Evolutionary conservation across 305 asterid species (phyloP).

Genomic region (Solanum aculeatissimum): DNA sequence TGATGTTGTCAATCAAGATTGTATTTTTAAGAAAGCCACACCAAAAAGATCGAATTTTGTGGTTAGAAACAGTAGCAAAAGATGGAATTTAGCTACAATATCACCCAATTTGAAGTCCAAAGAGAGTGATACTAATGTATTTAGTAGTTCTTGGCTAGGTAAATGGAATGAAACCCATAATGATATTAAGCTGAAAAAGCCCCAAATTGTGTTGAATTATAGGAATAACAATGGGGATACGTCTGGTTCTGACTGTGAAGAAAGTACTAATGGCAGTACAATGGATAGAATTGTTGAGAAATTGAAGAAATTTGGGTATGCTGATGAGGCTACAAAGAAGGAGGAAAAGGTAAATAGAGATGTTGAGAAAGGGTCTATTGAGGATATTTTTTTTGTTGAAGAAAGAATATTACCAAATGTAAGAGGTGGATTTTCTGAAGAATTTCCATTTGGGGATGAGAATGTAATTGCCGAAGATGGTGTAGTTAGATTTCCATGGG

Average conservation of each 20-base stretch:
- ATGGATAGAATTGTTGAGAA: conserved; percentile 91
- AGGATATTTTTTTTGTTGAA: conserved; percentile 74
- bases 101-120: conserved; percentile 5
- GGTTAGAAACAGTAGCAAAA: conserved; percentile 10
- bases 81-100: conserved; percentile 7
- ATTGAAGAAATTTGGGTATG: conserved; percentile 78
- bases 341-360: conserved; percentile 16
- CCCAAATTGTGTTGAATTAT: conserved; percentile 37
- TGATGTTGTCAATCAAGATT: background rate
- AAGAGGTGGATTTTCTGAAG: conserved; percentile 67
- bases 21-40: conserved; percentile 4
- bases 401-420: conserved; percentile 74
- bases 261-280: conserved; percentile 51
- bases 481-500: conserved; percentile 79
- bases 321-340: conserved; percentile 49
- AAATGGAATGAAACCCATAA: conserved; percentile 44
- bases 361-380: conserved; percentile 71
- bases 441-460: conserved; percentile 48
- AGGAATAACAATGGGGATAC: conserved; percentile 37
- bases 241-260: conserved; percentile 68
- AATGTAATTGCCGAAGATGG: conserved; percentile 27
- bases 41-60: conserved; percentile 31
- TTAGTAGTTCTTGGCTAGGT: conserved; percentile 61
- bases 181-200: conserved; percentile 23
- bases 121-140: conserved; percentile 8